Base-by-base conservation (phyloP, 768 basidiomycete genomes). In the Suillus luteus region DNA sequence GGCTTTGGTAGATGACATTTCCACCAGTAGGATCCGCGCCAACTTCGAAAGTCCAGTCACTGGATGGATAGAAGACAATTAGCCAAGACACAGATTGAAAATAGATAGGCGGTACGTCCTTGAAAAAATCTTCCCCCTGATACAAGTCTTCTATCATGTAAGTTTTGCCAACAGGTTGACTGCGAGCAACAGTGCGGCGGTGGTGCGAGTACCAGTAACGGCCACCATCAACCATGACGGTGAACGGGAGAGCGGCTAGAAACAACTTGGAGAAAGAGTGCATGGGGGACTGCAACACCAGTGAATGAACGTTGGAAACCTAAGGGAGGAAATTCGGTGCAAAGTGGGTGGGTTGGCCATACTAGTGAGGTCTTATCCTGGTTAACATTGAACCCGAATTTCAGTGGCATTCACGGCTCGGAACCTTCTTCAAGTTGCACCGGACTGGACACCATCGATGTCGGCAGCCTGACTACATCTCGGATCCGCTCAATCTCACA, bases 21-120 rank as follows among this genome's bases (percentile, higher is more conserved):
- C 92, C 92, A 66, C 85, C 75, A 1, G 92, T 93, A 3, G 91
- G 92, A 73, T 93, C 92, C 15, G 73, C 11, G 4, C 67, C 75
- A 12, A 79, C 79, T 76, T 85, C 91, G 77, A 90, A 93, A 40
- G 86, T 76, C 87, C 88, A 92, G 49, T 83, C 69, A 55, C 90
- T 91, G 67, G n/a, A 69, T 24, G 62, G 63, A 12, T n/a, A 9
- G 17, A 52, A 17, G 17, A 19, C 27, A 31, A 61, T 64, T 48
- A 57, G 43, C 51, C 11, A 19, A 55, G 38, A 12, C 24, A 24
- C 8, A 60, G 31, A 27, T n/a, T 35, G 41, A 31, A 33, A 37
- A 10, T 31, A 52, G 41, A 40, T 61, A 55, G 44, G 38, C 5
- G 64, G n/a, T 14, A 79, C 76, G 48, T 70, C 89, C 89, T 84